phyloP scores from a whole-genome alignment of 2,329 filamentous ascomycete genomes.

The Cyphellophora europaea region DNA sequence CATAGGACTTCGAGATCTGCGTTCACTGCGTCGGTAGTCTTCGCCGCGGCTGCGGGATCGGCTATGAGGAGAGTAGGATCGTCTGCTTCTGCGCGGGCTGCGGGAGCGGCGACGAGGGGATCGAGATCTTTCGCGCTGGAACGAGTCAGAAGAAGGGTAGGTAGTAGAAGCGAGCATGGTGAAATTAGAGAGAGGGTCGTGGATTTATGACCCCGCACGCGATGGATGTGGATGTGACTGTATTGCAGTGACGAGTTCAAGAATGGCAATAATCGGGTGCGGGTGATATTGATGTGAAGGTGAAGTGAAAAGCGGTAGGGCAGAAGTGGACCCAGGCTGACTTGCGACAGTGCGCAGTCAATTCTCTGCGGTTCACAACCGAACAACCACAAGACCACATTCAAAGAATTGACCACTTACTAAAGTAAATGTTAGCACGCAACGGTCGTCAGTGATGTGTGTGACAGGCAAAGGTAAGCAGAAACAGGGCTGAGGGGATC shows the following conservation, averaged over 20 bases:
- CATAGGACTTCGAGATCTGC: conserved; percentile 81
- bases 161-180: conserved; percentile 8
- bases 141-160: conserved; percentile 23
- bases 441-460: too few relatives aligned
- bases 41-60: conserved; percentile 65
- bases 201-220: too few relatives aligned
- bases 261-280: too few relatives aligned
- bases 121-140: conserved; percentile 68
- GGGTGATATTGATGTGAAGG: conserved; percentile 4
- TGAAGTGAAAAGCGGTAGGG: conserved; percentile 10
- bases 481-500: conserved; percentile 2
- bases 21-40: conserved; percentile 64
- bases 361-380: neutral
- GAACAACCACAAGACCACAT: too few relatives aligned
- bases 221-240: too few relatives aligned
- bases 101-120: conserved; percentile 63
- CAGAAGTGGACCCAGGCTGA: conserved; percentile 12
- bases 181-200: conserved; percentile 9
- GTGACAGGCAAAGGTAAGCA: too few relatives aligned
- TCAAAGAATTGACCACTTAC: too few relatives aligned
- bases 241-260: too few relatives aligned
- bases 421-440: too few relatives aligned
- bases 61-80: conserved; percentile 70
- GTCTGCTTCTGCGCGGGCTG: conserved; percentile 67
- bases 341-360: neutral